A percentile compares a stretch with the other conserved stretches of the same genome.
Conservation (phyloP, 2,329 filamentous ascomycete species). For the Penicillium hordei region DNA sequence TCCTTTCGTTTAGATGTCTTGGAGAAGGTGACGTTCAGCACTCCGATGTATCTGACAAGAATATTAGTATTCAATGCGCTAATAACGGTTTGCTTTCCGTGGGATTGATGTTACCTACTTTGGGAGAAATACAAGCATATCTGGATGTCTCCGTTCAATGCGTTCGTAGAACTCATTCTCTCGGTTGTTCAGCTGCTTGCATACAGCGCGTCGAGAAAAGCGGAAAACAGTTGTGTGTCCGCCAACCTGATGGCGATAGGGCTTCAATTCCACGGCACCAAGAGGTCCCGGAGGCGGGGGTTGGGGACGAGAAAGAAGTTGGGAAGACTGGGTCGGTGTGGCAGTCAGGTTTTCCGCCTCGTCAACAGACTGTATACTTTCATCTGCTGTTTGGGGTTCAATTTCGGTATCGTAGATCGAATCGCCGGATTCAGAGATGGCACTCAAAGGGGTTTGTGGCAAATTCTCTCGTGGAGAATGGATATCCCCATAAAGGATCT, state of each 20-base stretch:
- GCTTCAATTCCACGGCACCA: constrained; percentile 91
- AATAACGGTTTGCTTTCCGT: neutral
- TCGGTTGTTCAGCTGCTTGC: constrained; percentile 96
- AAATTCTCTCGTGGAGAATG: constrained; percentile 41
- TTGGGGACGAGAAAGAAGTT: constrained; percentile 31
- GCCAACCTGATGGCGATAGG: constrained; percentile 95
- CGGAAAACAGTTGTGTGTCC: constrained; percentile 95
- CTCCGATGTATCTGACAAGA: constrained; percentile 75
- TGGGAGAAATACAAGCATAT: constrained; percentile 85
- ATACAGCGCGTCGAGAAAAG: constrained; percentile 91
- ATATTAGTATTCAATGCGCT: constrained; percentile 7
- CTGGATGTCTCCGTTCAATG: constrained; percentile 85
- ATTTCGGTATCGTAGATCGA: constrained; percentile 50
- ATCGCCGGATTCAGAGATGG: constrained; percentile 41
- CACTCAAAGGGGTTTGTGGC: constrained; percentile 36
- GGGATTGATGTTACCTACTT: constrained; percentile 54
- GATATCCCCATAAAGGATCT: constrained; percentile 61
- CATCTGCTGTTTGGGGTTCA: constrained; percentile 45
- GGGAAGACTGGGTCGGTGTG: constrained; percentile 39
- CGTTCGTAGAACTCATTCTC: constrained; percentile 99
- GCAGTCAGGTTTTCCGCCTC: constrained; percentile 54
- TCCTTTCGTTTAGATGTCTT: constrained; percentile 68
- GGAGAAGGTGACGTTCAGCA: constrained; percentile 92
- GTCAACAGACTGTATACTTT: constrained; percentile 47
- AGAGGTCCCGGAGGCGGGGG: constrained; percentile 55